Percentiles rank a stretch among this genome's conserved stretches.
Conservation (phyloP, 108 stramenopile species). For the Conticribra guillardii region DNA sequence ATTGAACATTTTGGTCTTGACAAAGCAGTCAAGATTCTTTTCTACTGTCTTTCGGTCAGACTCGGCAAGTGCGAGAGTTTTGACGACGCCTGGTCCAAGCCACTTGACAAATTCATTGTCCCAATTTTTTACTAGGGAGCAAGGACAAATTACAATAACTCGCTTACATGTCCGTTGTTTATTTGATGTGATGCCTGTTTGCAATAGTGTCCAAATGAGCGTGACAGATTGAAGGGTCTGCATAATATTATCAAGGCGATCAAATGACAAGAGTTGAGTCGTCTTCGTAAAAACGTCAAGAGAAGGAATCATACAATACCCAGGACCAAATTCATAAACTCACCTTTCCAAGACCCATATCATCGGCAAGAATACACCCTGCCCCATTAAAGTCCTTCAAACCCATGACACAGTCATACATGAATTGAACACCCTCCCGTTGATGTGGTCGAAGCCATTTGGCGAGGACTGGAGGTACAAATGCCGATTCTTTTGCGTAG, state of each 20-base stretch:
- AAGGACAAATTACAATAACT: conserved; percentile 95
- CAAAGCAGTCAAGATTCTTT: conserved; percentile 84
- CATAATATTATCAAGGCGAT: not conserved
- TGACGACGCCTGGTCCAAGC: conserved; percentile 85
- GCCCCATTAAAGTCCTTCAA: conserved; percentile 81
- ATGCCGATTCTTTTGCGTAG: conserved; percentile 75
- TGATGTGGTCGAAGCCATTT: conserved; percentile 98
- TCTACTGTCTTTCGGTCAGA: conserved; percentile 84
- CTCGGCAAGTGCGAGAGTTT: conserved; percentile 87
- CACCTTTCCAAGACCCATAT: conserved; percentile 75
- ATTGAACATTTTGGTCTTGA: conserved; percentile 78
- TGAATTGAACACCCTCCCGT: conserved; percentile 96
- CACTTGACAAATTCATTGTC: conserved; percentile 98
- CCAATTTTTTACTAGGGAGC: conserved; percentile 98
- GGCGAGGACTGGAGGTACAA: conserved; percentile 91
- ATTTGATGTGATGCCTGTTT: conserved; percentile 85
- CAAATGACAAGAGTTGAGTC: conserved; percentile 1
- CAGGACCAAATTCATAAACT: not conserved
- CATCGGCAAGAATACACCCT: conserved; percentile 94
- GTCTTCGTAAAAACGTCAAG: too few relatives aligned
- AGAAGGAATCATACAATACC: conserved; percentile 3
- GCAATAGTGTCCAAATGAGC: conserved; percentile 94
- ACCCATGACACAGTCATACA: conserved; percentile 98
- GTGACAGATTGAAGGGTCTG: conserved; percentile 95
- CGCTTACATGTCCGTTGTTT: conserved; percentile 87